A percentile compares a stretch with the other conserved stretches of the same genome.
Evolutionary conservation across 345 rosid genomes (phyloP).

Genomic region (Citrus trifoliata): DNA sequence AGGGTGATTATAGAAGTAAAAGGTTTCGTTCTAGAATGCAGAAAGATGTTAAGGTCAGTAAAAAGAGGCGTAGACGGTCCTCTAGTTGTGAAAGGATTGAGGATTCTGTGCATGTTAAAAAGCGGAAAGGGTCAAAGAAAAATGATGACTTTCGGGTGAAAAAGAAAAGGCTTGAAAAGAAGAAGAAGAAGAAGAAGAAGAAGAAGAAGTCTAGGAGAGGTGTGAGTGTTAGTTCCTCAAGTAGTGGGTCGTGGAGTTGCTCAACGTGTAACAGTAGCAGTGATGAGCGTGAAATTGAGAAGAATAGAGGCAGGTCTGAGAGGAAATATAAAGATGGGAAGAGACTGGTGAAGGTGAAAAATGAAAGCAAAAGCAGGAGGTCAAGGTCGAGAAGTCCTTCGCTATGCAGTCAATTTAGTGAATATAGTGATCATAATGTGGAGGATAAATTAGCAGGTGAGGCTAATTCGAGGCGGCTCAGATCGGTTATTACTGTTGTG

Average conservation of each 20-base stretch:
- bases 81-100: slow-evolving; percentile 47
- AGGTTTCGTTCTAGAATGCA: slow-evolving; percentile 43
- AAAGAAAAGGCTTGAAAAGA: slow-evolving; percentile 34
- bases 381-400: slow-evolving; percentile 38
- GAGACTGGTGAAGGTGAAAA: slow-evolving; percentile 22
- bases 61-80: slow-evolving; percentile 50
- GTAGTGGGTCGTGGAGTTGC: slow-evolving; percentile 41
- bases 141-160: slow-evolving; percentile 22
- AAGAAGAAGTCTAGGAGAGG: slow-evolving; percentile 45
- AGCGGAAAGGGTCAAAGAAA: slow-evolving; percentile 40
- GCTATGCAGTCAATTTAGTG: slow-evolving; percentile 22
- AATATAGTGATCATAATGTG: slow-evolving; percentile 25
- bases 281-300: slow-evolving; percentile 44
- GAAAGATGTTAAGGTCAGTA: slow-evolving; percentile 39
- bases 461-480: slow-evolving; percentile 41
- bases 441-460: slow-evolving; percentile 33
- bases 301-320: slow-evolving; percentile 30
- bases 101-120: slow-evolving; percentile 31
- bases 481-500: slow-evolving; percentile 51
- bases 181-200: slow-evolving; percentile 29
- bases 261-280: slow-evolving; percentile 32
- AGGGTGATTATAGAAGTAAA: slow-evolving; percentile 40
- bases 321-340: slow-evolving; percentile 26
- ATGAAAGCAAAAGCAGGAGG: slow-evolving; percentile 21
- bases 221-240: slow-evolving; percentile 35